Conservation (phyloP, 192 early-diverging fungal genomes). For the Paraglomus brasilianum region DNA sequence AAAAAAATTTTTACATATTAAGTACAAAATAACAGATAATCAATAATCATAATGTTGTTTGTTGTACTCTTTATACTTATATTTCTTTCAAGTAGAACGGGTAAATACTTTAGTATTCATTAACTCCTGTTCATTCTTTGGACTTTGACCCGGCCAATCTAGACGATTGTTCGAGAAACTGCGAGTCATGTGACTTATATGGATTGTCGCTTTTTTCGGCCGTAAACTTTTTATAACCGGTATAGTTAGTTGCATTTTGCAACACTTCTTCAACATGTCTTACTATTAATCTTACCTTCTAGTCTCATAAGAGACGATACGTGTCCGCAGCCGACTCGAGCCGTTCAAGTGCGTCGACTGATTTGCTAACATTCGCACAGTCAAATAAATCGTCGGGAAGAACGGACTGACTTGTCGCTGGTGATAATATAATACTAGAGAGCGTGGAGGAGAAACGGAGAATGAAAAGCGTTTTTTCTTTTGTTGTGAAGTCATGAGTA, state of each 20-base stretch:
- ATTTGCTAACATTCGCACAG: constrained; percentile 35
- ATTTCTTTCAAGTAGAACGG: no score
- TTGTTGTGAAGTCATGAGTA: constrained; percentile 9
- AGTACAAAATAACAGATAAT: no score
- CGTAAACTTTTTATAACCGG: no score
- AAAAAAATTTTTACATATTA: no score
- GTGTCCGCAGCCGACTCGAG: constrained; percentile 42
- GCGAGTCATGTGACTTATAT: no score
- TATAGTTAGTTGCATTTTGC: no score
- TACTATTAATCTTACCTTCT: no score
- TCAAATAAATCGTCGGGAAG: neutral
- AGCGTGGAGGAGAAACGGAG: constrained; percentile 10
- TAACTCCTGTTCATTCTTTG: neutral
- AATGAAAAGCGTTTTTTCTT: constrained; percentile 21
- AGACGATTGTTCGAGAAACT: constrained; percentile 7
- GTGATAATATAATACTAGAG: neutral
- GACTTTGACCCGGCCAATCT: constrained; percentile 28
- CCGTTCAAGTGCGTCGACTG: constrained; percentile 37
- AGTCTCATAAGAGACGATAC: constrained; percentile 13
- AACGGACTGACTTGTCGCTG: neutral
- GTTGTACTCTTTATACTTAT: no score
- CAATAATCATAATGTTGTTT: no score
- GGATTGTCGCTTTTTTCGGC: no score
- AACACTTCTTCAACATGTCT: no score
- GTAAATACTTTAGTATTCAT: no score